phyloP scores from a whole-genome alignment of 1,139 yeast genomes.

The Kluyveromyces sp. region DNA sequence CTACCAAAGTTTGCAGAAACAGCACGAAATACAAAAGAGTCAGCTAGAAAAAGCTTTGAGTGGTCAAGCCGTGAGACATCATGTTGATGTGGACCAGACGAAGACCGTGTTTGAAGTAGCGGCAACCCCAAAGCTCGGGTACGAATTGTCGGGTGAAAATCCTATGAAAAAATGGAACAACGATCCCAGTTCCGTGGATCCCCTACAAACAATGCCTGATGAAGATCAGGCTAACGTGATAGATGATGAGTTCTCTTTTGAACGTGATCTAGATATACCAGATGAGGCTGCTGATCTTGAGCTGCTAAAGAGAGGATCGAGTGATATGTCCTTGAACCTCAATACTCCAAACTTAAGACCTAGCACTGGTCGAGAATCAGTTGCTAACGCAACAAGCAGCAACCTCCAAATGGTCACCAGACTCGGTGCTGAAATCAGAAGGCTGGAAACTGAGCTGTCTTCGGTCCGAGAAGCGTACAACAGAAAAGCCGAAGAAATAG shows the following conservation, averaged over 20 bases:
- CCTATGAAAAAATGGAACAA: constrained; percentile 4
- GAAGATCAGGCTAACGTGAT: background rate
- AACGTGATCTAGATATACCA: constrained; percentile 15
- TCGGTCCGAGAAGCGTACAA: constrained; percentile 59
- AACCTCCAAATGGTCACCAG: constrained; percentile 29
- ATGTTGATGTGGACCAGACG: constrained; percentile 2
- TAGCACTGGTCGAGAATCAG: constrained; percentile 1
- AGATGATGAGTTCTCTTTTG: constrained; percentile 1
- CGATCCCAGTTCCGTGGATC: constrained; percentile 8
- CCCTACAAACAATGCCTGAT: constrained; percentile 14
- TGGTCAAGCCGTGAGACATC: constrained; percentile 11
- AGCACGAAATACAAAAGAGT: constrained; percentile 23
- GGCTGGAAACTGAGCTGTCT: constrained; percentile 70
- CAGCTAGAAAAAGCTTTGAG: constrained; percentile 17
- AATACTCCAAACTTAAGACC: constrained; percentile 8
- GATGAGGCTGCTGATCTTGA: constrained; percentile 25
- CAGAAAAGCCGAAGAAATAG: constrained; percentile 50
- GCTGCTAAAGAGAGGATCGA: constrained; percentile 9
- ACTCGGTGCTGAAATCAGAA: constrained; percentile 52
- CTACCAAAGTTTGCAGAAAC: constrained; percentile 22
- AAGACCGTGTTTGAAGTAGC: background rate
- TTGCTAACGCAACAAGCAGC: constrained; percentile 12
- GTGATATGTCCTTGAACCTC: constrained; percentile 8
- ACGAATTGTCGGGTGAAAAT: background rate
- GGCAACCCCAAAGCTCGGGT: background rate